phyloP scores from a whole-genome alignment of 176 grass and related monocot species.

The Musa itinerans region DNA sequence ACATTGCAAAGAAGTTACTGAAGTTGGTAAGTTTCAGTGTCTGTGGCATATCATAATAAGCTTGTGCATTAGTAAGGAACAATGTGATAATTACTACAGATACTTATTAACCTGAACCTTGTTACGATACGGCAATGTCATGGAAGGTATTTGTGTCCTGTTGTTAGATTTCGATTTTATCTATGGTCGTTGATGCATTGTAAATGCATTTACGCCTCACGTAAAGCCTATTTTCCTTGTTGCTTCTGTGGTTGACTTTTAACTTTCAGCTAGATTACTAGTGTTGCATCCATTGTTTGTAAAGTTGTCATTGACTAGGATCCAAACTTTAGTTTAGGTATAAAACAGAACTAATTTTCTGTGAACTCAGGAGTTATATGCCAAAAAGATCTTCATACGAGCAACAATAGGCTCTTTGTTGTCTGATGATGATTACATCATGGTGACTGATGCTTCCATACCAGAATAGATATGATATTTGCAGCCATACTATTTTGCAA shows the following conservation, averaged over 20 bases:
- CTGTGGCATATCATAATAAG: not conserved
- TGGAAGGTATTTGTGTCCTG: not conserved
- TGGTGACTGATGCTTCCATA: too few relatives aligned
- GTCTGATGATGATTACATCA: too few relatives aligned
- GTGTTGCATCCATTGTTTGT: not conserved
- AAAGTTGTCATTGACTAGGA: not conserved
- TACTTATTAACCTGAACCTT: not conserved
- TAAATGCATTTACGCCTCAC: not conserved
- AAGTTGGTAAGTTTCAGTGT: slow-evolving; percentile 49
- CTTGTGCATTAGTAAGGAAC: not conserved
- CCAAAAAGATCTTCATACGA: too few relatives aligned
- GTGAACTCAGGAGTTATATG: too few relatives aligned
- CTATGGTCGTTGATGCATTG: not conserved
- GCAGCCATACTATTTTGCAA: too few relatives aligned
- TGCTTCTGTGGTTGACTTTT: too few relatives aligned
- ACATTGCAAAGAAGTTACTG: slow-evolving; percentile 91
- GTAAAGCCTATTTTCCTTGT: not conserved
- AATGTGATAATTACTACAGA: not conserved
- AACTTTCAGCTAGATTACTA: not conserved
- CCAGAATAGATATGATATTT: too few relatives aligned
- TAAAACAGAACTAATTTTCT: too few relatives aligned
- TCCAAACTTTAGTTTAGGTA: too few relatives aligned
- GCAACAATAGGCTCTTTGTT: too few relatives aligned
- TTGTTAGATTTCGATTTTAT: not conserved
- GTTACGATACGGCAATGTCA: not conserved